Base-by-base conservation (phyloP, 2,329 filamentous ascomycete genomes). In the Phoma sp. region DNA sequence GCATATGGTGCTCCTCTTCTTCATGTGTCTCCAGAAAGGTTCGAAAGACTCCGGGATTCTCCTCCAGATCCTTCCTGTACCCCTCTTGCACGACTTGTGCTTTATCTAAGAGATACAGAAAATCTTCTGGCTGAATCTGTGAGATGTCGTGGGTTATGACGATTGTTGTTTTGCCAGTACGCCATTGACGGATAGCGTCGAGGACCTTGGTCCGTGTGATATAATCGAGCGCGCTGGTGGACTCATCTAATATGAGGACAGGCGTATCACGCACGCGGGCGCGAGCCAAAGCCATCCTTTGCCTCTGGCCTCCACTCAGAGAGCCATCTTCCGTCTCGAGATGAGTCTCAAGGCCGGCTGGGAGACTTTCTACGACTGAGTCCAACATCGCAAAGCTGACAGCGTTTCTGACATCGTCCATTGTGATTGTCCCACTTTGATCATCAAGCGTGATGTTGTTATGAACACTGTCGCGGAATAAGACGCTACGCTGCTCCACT, bases 131-230 rank as follows among this genome's bases (percentile, higher is more conserved):
- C 4, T 77, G 72, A 8, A 98, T 93, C 61, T 93, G 89, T 0
- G 85, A 83, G 29, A 95, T 83, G 60, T 98, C 91, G 67, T 98
- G 93, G 0, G 95, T 97, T 64, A 98, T 93, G 61, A 98, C 86
- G 46, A 98, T 90, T 0, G 93, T 98, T 0, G 93, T 97, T 70
- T 90, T 95, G 0, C 84, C 88, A 32, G 77, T 78, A 22, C 95
- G 83, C 93, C 92, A 97, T 18, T 82, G 68, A 7, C 91, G 82
- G 47, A 97, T 88, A 0, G 87, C 85, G 37, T 89, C 84, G 80
- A 96, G 88, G 33, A 96, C 83, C 10, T 86, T 73, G 0, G 77
- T 77, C 57, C 88, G 83, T 51, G 83, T 93, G 8, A 83, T 79
- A n/a, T 87, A 84, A 64, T 98, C 93, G 8, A 98, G 78, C 0